A percentile compares a stretch with the other conserved stretches of the same genome.
These are phyloP conservation scores for Starmerella sp. DNA, from an alignment of 805 yeast genomes.

Conservation along the genomic window DNA sequence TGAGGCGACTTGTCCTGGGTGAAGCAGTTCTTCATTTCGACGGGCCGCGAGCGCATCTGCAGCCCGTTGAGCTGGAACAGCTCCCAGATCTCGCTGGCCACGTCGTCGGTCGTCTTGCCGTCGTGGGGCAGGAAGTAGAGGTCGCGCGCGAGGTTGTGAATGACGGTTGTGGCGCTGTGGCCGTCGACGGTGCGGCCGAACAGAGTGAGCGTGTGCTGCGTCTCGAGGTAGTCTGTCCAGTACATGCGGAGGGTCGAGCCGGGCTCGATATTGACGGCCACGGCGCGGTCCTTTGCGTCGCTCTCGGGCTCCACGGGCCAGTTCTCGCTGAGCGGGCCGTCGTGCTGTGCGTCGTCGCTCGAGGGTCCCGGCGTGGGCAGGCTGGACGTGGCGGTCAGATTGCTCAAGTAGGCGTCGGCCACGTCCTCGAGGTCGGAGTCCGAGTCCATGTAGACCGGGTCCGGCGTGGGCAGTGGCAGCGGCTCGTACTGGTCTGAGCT, in stretches of 20 bases:
- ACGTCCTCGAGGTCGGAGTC: slow-evolving; percentile 6
- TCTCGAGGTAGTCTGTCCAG: slow-evolving; percentile 85
- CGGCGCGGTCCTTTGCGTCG: slow-evolving; percentile 7
- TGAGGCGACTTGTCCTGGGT: slow-evolving; percentile 33
- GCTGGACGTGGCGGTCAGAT: background rate
- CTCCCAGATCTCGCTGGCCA: slow-evolving; percentile 65
- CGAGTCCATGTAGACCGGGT: background rate
- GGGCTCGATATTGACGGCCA: background rate
- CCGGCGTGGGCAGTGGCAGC: background rate
- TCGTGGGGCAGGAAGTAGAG: slow-evolving; percentile 67
- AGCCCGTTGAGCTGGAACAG: slow-evolving; percentile 52
- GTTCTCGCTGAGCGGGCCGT: slow-evolving; percentile 30
- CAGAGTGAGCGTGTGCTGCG: slow-evolving; percentile 52
- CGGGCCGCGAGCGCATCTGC: slow-evolving; percentile 58
- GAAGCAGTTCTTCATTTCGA: slow-evolving; percentile 73
- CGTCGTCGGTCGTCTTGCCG: slow-evolving; percentile 37
- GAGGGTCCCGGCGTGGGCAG: slow-evolving; percentile 25
- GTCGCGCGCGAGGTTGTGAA: slow-evolving; percentile 58
- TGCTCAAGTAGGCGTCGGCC: background rate
- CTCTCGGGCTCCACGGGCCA: slow-evolving; percentile 7
- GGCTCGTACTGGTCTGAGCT: background rate
- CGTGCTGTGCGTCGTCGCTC: slow-evolving; percentile 61
- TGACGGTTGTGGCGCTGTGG: slow-evolving; percentile 56
- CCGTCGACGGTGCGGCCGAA: slow-evolving; percentile 67
- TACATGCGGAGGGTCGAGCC: slow-evolving; percentile 45